These are phyloP conservation scores for Chalciporus chontae DNA, from an alignment of 768 basidiomycete genomes.

Conservation along the genomic window DNA sequence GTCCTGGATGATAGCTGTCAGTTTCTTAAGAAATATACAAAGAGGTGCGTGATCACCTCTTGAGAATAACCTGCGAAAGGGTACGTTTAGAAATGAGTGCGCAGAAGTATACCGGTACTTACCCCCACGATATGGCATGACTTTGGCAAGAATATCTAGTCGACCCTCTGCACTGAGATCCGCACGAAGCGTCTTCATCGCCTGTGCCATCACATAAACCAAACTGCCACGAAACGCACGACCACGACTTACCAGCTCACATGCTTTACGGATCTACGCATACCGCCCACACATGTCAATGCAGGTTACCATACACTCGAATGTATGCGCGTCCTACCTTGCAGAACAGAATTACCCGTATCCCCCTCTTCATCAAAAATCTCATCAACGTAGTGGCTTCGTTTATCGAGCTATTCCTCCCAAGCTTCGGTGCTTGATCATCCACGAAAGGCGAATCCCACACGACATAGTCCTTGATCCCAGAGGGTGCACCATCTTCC, in stretches of 20 bases:
- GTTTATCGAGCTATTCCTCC: conserved; percentile 53
- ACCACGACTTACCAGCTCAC: conserved; percentile 61
- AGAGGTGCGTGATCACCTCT: conserved; percentile 39
- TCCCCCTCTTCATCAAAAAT: conserved; percentile 76
- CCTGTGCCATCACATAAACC: conserved; percentile 40
- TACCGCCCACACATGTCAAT: background rate
- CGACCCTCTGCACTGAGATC: conserved; percentile 74
- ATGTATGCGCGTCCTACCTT: conserved; percentile 43
- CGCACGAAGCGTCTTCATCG: conserved; percentile 72
- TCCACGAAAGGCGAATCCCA: conserved; percentile 72
- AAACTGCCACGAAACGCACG: background rate
- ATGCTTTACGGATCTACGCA: conserved; percentile 68
- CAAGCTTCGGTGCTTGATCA: conserved; percentile 47
- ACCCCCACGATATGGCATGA: conserved; percentile 86
- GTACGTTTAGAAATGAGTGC: background rate
- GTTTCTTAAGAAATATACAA: background rate
- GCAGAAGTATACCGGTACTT: conserved; percentile 11
- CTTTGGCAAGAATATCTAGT: conserved; percentile 67
- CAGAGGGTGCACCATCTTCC: conserved; percentile 81
- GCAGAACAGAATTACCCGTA: conserved; percentile 87
- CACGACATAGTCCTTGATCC: conserved; percentile 72
- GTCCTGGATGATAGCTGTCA: conserved; percentile 44
- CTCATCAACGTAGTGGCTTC: conserved; percentile 74
- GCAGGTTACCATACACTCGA: background rate
- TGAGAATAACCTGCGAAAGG: conserved; percentile 60